Evolutionary conservation across 306 rosid genomes (phyloP), one percentile per base, ranked within the genome.

Genomic region (Lablab purpureus): DNA sequence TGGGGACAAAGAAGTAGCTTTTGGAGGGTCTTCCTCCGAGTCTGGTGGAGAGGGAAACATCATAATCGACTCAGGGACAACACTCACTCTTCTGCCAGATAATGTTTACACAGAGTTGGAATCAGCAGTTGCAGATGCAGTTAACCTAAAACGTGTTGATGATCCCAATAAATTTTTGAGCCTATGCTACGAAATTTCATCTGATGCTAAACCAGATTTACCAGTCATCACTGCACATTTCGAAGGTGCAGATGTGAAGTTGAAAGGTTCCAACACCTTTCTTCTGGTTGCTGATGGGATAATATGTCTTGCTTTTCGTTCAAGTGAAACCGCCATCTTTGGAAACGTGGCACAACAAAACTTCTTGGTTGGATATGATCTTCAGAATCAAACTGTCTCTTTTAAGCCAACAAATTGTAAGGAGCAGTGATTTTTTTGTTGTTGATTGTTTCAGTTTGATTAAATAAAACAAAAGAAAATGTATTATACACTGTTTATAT

Each of bases 291-390:
- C 34, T 0, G 76, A 81, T 0, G 67, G 14, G 0, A 59, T 81
- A 0, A 23, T 41, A 4, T 93, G 98, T 70, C 80, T 93, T 0
- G 87, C 91, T 15, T 88, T 93, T 8, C 0, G 3, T 1, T 0
- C 7, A 21, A 0, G 6, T 4, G 0, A 13, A 0, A 0, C 7
- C 1, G 0, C 79, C 0, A 87, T 93, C 23, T 88, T 78, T 12
- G 97, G 94, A 0, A 93, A 88, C 50, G 0, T 93, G 28, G 82
- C 88, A 0, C 96, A 93, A 47, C 64, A 28, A 3, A 60, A 60
- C 13, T 5, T 60, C 67, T 6, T 27, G 41, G 67, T 60, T 60
- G 67, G 67, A 11, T 60, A 60, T 17, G 67, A 60, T 19, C 12
- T 60, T 0, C 0, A 13, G 13, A 15, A 13, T 1, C 17, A 60